These are phyloP conservation scores for Ceratocystis albifundus DNA, from an alignment of 2,329 filamentous ascomycete species.

Conservation along the genomic window DNA sequence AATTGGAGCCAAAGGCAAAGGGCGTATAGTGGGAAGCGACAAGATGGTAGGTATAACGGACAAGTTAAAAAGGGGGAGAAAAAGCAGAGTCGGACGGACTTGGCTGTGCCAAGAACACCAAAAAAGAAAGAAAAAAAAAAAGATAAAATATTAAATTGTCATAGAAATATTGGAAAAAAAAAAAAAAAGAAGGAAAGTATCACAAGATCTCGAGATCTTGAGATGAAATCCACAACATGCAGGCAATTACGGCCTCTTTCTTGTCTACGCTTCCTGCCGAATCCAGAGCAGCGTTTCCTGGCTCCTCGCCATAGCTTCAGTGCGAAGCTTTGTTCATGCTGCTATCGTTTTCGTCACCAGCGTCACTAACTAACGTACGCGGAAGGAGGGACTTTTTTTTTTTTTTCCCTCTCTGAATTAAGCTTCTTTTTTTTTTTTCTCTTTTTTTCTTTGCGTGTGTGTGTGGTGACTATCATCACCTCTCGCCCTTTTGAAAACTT, in stretches of 20 bases:
- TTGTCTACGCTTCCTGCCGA: neutral
- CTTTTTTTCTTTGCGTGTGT: neutral
- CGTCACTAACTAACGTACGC: too few species aligned
- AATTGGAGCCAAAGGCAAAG: neutral
- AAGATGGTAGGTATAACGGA: too few species aligned
- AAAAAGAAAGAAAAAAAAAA: neutral
- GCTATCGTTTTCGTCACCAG: neutral
- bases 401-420: too few species aligned
- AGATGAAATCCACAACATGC: neutral
- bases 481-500: conserved; percentile 30
- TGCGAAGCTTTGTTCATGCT: neutral
- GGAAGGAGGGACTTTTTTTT: neutral
- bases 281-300: neutral
- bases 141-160: neutral
- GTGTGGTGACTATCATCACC: neutral
- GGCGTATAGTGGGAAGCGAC: neutral
- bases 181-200: neutral
- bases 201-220: neutral
- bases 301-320: conserved; percentile 3
- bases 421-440: conserved; percentile 3
- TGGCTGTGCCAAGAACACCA: neutral
- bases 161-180: neutral
- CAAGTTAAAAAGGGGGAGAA: neutral
- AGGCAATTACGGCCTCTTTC: neutral
- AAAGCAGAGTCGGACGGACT: neutral